Evolutionary conservation across 2,329 filamentous ascomycete genomes (phyloP), one percentile per base, ranked within the genome.

Genomic region (Alternaria arborescens): DNA sequence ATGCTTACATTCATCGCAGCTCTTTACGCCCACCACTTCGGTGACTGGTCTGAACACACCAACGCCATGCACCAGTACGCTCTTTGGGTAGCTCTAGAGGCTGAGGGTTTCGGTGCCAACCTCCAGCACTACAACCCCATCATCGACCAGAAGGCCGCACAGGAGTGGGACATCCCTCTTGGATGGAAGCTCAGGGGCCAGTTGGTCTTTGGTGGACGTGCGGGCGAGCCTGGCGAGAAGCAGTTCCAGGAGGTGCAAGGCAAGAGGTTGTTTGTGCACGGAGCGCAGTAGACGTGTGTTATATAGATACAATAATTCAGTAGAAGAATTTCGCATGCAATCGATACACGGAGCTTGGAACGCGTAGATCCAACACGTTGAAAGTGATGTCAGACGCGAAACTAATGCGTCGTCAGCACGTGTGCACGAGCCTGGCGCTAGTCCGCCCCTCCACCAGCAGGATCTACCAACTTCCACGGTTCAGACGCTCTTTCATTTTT

Each of bases 41-140:
- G 88, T 62, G 76, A 77, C 70, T 97, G 92, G 91, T 88, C 88
- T 58, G 82, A 86, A 65, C 92, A 97, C 81, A 88, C 89, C 65
- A 86, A 86, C 77, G 94, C 86, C 79, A 97, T 97, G 88, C 87
- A 92, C 74, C 91, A 97, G 83, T 91, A 87, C 81, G 83, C 88
- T 67, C 77, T 93, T 69, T 97, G 93, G 93, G 89, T 89, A 18
- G 91, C 89, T 4, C 87, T 97, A 58, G 91, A 94, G 82, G 85
- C 89, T 62, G 92, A 95, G 77, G 93, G 93, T 30, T 87, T 96
- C 58, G 93, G 93, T 67, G 91, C 90, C 77, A 97, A 94, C 85
- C 85, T 97, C 54, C 93, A 97, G 85, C 93, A 97, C 83, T 97
- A 97, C 85, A 95, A 93, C 86, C 93, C 93, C 20, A 80, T 97